Conservation (phyloP, 805 yeast genomes). For the Candida silvatica region DNA sequence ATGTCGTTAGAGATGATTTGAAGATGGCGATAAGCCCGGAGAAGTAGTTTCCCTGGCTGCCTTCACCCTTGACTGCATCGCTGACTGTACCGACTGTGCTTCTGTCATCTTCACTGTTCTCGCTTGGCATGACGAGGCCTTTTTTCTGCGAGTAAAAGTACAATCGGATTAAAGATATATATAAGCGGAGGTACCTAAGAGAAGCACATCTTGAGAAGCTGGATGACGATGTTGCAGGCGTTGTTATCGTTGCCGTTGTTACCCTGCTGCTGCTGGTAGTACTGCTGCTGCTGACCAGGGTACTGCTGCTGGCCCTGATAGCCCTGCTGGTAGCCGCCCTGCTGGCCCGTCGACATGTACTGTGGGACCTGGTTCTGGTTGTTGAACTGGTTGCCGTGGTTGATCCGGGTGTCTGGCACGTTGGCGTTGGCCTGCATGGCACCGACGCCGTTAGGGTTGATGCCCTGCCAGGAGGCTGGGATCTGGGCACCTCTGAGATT, state of each 20-base stretch:
- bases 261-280: constrained; percentile 17
- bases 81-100: too few species aligned
- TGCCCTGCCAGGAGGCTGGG: constrained; percentile 28
- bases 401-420: constrained; percentile 14
- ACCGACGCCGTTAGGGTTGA: constrained; percentile 23
- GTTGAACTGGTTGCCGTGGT: constrained; percentile 6
- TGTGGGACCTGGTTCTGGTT: constrained; percentile 14
- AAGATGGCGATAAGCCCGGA: too few species aligned
- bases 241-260: constrained; percentile 20
- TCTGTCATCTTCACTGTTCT: too few species aligned
- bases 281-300: constrained; percentile 20
- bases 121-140: too few species aligned
- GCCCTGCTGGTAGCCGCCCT: constrained; percentile 3
- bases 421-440: constrained; percentile 22
- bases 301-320: constrained; percentile 13
- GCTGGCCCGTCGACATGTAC: constrained; percentile 7
- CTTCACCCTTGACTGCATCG: too few species aligned
- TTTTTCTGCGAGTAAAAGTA: too few species aligned
- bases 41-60: too few species aligned
- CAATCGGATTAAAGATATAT: too few species aligned
- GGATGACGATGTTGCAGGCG: background rate
- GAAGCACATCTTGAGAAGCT: background rate
- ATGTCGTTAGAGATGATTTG: too few species aligned
- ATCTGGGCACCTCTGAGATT: constrained; percentile 44
- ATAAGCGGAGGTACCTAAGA: too few species aligned